A percentile compares a stretch with the other conserved stretches of the same genome.
These are phyloP conservation scores for Chlorencoelia australis DNA, from an alignment of 2,329 filamentous ascomycete species.

Conservation along the genomic window DNA sequence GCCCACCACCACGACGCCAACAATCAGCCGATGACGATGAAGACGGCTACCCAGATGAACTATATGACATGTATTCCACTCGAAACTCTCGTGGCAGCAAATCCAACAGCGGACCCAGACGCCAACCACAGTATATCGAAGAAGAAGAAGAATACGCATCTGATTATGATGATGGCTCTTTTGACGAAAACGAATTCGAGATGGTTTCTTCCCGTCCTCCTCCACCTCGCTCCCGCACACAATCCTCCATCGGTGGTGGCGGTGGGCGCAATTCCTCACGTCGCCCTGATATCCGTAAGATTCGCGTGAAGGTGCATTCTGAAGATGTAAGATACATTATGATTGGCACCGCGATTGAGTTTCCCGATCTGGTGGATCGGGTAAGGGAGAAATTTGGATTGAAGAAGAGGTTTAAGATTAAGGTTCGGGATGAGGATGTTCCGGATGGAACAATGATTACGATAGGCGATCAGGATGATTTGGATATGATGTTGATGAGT, in stretches of 20 bases:
- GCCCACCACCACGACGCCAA: conserved; percentile 19
- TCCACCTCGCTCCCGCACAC: conserved; percentile 30
- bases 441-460: conserved; percentile 86
- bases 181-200: conserved; percentile 72
- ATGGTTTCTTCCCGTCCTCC: conserved; percentile 53
- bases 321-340: conserved; percentile 92
- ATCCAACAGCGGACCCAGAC: conserved; percentile 32
- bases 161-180: conserved; percentile 57
- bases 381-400: conserved; percentile 84
- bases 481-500: conserved; percentile 73
- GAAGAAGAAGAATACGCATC: conserved; percentile 72
- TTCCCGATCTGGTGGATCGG: conserved; percentile 65
- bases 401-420: conserved; percentile 72
- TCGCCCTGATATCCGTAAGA: conserved; percentile 59
- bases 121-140: conserved; percentile 50
- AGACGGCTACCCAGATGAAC: conserved; percentile 48
- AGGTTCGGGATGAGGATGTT: conserved; percentile 71
- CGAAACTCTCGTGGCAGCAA: conserved; percentile 30
- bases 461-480: conserved; percentile 90
- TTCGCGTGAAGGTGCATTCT: conserved; percentile 85
- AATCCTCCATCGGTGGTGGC: conserved; percentile 14
- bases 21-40: conserved; percentile 39
- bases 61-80: conserved; percentile 55
- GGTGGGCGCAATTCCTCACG: conserved; percentile 43
- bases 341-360: conserved; percentile 63